Percentiles rank a stretch among this genome's conserved stretches.
Conservation (phyloP, 1,284 basidiomycete species). For the Cutaneotrichosporon cyanovorans region DNA sequence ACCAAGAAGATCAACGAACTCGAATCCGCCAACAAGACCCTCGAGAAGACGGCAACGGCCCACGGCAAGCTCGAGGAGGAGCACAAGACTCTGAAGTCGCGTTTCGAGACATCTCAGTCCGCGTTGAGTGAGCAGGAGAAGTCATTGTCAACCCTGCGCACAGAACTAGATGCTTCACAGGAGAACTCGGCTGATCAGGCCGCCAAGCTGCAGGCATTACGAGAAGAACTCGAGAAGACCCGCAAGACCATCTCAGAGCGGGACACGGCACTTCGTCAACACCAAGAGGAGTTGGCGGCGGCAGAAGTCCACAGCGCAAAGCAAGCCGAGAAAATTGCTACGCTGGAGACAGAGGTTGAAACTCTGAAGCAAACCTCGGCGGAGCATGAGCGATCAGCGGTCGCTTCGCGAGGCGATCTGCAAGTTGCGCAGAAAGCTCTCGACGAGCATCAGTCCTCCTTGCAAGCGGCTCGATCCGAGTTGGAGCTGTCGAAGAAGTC, state of each 20-base stretch:
- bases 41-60: slow-evolving; percentile 7
- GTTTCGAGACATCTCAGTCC: slow-evolving; percentile 1
- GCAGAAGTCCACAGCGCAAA: neutral
- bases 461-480: neutral
- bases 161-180: slow-evolving; percentile 10
- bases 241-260: slow-evolving; percentile 1
- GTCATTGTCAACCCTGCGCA: slow-evolving; percentile 5
- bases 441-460: slow-evolving; percentile 1
- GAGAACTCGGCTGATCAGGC: neutral
- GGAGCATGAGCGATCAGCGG: neutral
- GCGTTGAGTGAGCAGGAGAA: slow-evolving; percentile 7
- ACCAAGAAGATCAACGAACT: slow-evolving; percentile 2
- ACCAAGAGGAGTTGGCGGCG: neutral
- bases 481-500: neutral
- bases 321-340: neutral
- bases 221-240: neutral
- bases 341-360: neutral
- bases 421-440: slow-evolving; percentile 1
- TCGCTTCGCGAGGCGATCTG: neutral
- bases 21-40: slow-evolving; percentile 4
- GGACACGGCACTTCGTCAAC: neutral
- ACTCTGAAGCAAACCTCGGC: neutral
- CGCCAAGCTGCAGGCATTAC: neutral
- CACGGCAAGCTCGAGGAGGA: slow-evolving; percentile 22
- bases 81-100: slow-evolving; percentile 2